phyloP scores from a whole-genome alignment of 164 flowering plant species.

The Warburgia ugandensis region DNA sequence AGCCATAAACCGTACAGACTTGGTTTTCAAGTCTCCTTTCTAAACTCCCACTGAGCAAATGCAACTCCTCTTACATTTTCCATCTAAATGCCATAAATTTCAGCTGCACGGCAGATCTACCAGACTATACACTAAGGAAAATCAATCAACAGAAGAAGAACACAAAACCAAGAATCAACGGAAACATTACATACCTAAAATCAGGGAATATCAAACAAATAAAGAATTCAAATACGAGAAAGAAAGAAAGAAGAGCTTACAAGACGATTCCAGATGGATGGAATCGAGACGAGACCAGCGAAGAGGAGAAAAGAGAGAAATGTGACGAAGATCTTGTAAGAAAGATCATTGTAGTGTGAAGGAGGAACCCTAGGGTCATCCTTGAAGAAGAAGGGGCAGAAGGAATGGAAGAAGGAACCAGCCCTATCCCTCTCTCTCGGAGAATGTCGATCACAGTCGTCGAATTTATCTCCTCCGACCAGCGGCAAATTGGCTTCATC shows the following conservation, averaged over 20 bases:
- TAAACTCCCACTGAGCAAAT: too few relatives aligned
- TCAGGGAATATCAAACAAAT: neutral
- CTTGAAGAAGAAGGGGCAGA: constrained; percentile 19
- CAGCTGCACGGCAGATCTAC: too few relatives aligned
- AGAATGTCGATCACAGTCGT: constrained; percentile 34
- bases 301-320: constrained; percentile 28
- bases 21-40: too few relatives aligned
- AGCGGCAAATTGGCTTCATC: constrained; percentile 52
- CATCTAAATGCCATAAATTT: too few relatives aligned
- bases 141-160: too few relatives aligned
- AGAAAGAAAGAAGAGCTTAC: constrained; percentile 26
- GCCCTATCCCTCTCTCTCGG: constrained; percentile 41
- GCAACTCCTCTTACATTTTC: too few relatives aligned
- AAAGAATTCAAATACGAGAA: neutral
- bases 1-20: too few relatives aligned
- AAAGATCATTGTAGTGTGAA: constrained; percentile 4
- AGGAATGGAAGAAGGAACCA: constrained; percentile 13
- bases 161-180: neutral
- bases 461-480: constrained; percentile 28
- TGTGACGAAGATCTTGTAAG: constrained; percentile 37
- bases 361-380: too few relatives aligned
- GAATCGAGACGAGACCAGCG: constrained; percentile 41
- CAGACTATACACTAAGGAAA: too few relatives aligned
- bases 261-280: constrained; percentile 40
- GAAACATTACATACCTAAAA: neutral